Percentiles rank a stretch among this genome's conserved stretches.
Conservation (phyloP, 2,329 filamentous ascomycete species). For the Chrysosporium queenslandicum region DNA sequence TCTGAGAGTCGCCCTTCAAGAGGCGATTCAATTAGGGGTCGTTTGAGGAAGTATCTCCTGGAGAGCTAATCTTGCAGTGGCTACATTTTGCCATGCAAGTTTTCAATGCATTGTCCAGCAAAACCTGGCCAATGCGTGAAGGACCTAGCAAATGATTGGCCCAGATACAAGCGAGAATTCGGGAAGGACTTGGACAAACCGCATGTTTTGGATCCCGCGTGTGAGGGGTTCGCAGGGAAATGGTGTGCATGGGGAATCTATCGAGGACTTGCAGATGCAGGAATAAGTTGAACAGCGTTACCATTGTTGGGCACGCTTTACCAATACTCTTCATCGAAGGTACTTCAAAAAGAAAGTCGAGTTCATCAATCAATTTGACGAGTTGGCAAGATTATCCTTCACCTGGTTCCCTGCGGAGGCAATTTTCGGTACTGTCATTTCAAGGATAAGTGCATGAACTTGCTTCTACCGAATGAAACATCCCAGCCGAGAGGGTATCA, state of each 20-base stretch:
- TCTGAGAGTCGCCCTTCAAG: neutral
- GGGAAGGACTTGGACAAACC: neutral
- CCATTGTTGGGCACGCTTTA: too few relatives aligned
- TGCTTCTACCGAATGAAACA: neutral
- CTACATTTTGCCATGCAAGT: neutral
- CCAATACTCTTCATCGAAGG: too few relatives aligned
- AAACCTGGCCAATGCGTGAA: too few relatives aligned
- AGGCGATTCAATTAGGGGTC: neutral
- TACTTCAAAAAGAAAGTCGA: too few relatives aligned
- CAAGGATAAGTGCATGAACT: neutral
- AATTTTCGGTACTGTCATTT: neutral
- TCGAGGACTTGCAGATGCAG: neutral
- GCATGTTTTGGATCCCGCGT: neutral
- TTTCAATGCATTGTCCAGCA: neutral
- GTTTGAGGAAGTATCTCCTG: neutral
- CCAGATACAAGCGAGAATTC: neutral
- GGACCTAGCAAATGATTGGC: neutral
- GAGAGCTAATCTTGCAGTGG: neutral
- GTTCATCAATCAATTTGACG: too few relatives aligned
- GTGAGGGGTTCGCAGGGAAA: neutral
- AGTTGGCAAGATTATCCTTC: too few relatives aligned
- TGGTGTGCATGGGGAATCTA: neutral
- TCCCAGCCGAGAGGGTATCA: neutral
- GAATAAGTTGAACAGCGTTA: neutral
- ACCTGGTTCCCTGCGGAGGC: too few relatives aligned